Conservation (phyloP, 805 yeast genomes). For the Ogataea pini region DNA sequence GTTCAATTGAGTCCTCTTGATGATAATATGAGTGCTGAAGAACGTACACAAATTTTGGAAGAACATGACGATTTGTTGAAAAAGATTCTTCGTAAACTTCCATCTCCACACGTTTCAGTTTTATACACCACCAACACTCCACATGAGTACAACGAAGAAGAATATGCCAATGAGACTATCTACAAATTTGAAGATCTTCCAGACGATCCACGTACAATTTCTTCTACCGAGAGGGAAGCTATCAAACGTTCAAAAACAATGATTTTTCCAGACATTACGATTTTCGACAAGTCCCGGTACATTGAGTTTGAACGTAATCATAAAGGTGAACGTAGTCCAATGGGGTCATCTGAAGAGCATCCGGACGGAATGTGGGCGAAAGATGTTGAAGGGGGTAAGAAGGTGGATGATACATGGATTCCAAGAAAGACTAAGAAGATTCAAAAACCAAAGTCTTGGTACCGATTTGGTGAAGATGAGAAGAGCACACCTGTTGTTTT, state of each 20-base stretch:
- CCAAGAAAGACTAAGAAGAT: conserved; percentile 26
- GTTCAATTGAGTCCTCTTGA: conserved; percentile 58
- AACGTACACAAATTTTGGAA: conserved; percentile 24
- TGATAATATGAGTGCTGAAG: conserved; percentile 42
- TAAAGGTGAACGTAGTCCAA: conserved; percentile 34
- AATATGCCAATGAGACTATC: conserved; percentile 11
- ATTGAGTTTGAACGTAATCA: conserved; percentile 58
- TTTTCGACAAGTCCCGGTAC: conserved; percentile 48
- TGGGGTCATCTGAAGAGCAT: conserved; percentile 18
- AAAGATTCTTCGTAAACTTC: conserved; percentile 61
- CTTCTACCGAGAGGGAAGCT: conserved; percentile 33
- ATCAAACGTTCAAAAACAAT: conserved; percentile 33
- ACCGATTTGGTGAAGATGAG: conserved; percentile 31
- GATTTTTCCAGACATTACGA: conserved; percentile 58
- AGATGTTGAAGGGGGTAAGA: conserved; percentile 19
- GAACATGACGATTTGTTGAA: conserved; percentile 43
- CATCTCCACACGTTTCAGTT: conserved; percentile 70
- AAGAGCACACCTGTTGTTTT: conserved; percentile 39
- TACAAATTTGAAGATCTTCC: conserved; percentile 33
- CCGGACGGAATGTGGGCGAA: conserved; percentile 37
- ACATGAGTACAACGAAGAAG: conserved; percentile 23
- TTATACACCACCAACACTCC: conserved; percentile 50
- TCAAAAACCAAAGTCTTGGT: conserved; percentile 21
- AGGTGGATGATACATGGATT: conserved; percentile 35
- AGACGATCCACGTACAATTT: conserved; percentile 32